Evolutionary conservation across 163 green algal genomes (phyloP), one percentile per base, ranked within the genome.

Genomic region (Scenedesmus sp.): DNA sequence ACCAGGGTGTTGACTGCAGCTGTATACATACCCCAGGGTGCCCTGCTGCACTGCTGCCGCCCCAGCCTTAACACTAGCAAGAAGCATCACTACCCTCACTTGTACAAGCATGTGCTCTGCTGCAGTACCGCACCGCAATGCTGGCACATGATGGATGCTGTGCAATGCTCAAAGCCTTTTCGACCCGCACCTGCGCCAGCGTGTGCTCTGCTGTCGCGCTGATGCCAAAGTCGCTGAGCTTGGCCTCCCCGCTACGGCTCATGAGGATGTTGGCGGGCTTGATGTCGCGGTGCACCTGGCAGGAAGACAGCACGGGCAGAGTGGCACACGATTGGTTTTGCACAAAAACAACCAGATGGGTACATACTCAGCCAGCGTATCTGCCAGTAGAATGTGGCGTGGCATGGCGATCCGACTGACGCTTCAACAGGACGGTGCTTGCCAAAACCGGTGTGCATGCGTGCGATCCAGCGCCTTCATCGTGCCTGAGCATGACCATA

Each of bases 211-310:
- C 95, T 87, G 97, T 97, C 1, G 97, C 96, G 15, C 92, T 96
- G 93, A 99, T 99, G 76, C 98, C 98, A 97, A 99, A 99, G 94
- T 99, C 98, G 10, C 97, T 96, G 60, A 99, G 97, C 93, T 99
- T 99, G 82, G 96, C 94, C 62, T 97, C 94, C 4, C 98, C 98
- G 6, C 93, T 82, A 1, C 97, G 91, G 84, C 94, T 96, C 62
- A 99, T 92, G 18, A 99, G 95, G 34, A 99, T 97, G 94, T 99
- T 99, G 56, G 96, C 97, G 3, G 97, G 96, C 86, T 99, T 98
- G 92, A 99, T 99, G 95, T 99, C 98, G 12, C 98, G 93, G 93
- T 99, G 98, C 70, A 99, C 96, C 94, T 97, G 91, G 1, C 3
- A 52, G 18, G 66, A 10, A 83, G 57, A 20, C 62, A 82, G 52